Percentiles rank a stretch among this genome's conserved stretches.
phyloP scores from a whole-genome alignment of 2,329 filamentous ascomycete species.

The Pyrenophora seminiperda region DNA sequence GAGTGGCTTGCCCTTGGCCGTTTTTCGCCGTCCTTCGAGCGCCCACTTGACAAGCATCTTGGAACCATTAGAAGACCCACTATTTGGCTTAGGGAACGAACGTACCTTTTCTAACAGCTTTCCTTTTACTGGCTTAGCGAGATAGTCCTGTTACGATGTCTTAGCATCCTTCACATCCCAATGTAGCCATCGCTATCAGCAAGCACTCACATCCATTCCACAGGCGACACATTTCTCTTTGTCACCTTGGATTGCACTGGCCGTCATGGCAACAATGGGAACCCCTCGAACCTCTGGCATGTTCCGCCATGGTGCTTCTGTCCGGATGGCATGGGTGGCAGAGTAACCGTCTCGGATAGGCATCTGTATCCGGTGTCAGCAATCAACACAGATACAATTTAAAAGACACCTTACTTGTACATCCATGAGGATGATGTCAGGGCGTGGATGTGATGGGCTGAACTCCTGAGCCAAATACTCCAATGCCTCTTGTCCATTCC shows the following conservation, averaged over 20 bases:
- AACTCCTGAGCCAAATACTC: conserved; percentile 68
- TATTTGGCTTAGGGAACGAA: conserved; percentile 14
- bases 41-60: conserved; percentile 71
- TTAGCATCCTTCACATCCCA: conserved; percentile 25
- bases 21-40: conserved; percentile 50
- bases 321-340: conserved; percentile 73
- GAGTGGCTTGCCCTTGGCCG: conserved; percentile 32
- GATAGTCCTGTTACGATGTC: conserved; percentile 34
- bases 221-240: conserved; percentile 72
- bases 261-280: conserved; percentile 82
- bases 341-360: conserved; percentile 75
- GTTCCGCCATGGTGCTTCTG: conserved; percentile 67
- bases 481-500: conserved; percentile 79
- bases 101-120: conserved; percentile 64
- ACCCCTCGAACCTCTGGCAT: conserved; percentile 63
- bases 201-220: conserved; percentile 67
- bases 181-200: conserved; percentile 9
- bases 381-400: background rate
- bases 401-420: conserved; percentile 66
- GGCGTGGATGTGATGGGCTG: conserved; percentile 58
- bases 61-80: conserved; percentile 21
- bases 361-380: conserved; percentile 13
- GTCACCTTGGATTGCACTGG: conserved; percentile 77
- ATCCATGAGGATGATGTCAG: conserved; percentile 80
- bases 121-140: conserved; percentile 66